Evolutionary conservation across 2,329 filamentous ascomycete species (phyloP).

Genomic region (Fusarium sp.): DNA sequence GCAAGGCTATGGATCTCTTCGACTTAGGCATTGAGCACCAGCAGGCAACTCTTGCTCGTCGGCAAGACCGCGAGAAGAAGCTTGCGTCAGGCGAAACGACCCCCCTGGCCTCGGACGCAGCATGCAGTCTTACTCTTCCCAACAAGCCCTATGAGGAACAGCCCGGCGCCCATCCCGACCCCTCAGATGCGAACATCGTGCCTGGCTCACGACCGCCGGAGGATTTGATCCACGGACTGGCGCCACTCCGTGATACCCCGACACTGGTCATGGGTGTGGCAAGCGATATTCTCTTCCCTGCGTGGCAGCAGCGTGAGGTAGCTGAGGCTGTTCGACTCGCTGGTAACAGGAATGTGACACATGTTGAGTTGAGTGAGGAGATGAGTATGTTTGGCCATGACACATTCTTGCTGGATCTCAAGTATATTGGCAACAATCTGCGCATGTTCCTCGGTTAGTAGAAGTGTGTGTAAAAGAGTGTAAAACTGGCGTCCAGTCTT

Average conservation of each 20-base stretch:
- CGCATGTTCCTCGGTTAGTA: constrained; percentile 78
- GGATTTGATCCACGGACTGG: constrained; percentile 83
- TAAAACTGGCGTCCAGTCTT: constrained; percentile 1
- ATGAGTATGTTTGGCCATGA: constrained; percentile 96
- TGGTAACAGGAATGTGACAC: constrained; percentile 85
- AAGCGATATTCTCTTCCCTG: constrained; percentile 95
- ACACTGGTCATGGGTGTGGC: constrained; percentile 93
- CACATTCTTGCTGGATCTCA: constrained; percentile 91
- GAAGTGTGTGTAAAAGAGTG: background rate
- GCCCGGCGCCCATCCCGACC: constrained; percentile 61
- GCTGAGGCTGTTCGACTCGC: constrained; percentile 82
- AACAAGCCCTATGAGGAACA: constrained; percentile 90
- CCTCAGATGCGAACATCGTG: constrained; percentile 46
- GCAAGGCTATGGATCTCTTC: constrained; percentile 99
- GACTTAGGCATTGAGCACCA: constrained; percentile 85
- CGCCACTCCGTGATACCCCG: constrained; percentile 78
- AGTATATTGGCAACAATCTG: constrained; percentile 89
- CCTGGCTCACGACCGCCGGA: constrained; percentile 71
- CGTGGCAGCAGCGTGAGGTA: constrained; percentile 97
- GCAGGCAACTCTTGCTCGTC: constrained; percentile 70
- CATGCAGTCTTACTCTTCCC: constrained; percentile 86
- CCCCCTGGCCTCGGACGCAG: constrained; percentile 52
- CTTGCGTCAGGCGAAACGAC: constrained; percentile 69
- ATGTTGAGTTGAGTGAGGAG: constrained; percentile 94
- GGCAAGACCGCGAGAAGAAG: constrained; percentile 70